Evolutionary conservation across 306 rosid species (phyloP), one percentile per base, ranked within the genome.

Genomic region (Medicago lupulina): DNA sequence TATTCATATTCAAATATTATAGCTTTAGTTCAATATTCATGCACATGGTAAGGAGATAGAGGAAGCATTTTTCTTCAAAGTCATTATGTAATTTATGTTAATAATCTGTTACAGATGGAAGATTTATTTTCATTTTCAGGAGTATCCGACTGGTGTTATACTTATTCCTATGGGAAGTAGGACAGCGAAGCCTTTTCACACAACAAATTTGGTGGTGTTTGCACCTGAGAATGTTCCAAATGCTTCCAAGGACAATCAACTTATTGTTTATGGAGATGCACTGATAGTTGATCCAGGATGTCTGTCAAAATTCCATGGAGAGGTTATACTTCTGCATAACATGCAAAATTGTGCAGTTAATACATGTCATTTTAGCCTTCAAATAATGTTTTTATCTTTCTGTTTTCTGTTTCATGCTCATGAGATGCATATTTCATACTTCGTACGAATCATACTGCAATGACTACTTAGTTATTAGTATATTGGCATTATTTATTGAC

Each of bases 201-300:
- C 97, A 1, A 91, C 97, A 81, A 93, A 93, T 84, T 75, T 93
- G 89, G 75, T 89, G 65, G 86, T 89, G 51, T 86, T 93, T 83
- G 88, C 96, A 66, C 98, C 96, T 36, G 88, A 84, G 36, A 39
- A 68, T 74, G 69, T 79, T 71, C 79, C 85, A 69, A 75, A 66
- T 71, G 81, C 76, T 54, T 31, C 21, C 63, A 82, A 51, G 74
- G 79, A 79, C 60, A 71, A 83, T 65, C 36, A 79, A 78, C 85
- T 64, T 83, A 76, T 87, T 75, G 90, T 89, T 55, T 8, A 34
- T 79, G 98, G 97, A 76, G 98, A 93, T 81, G 98, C 97, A 58
- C 83, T 91, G 67, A 91, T 93, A 54, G 89, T 93, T 78, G 98
- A 93, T 85, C 97, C 96, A 19, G 98, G 98, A 73, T 93, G 98